A percentile compares a stretch with the other conserved stretches of the same genome.
These are phyloP conservation scores for Scenedesmus sp. DNA, from an alignment of 163 green algal genomes.

Conservation along the genomic window DNA sequence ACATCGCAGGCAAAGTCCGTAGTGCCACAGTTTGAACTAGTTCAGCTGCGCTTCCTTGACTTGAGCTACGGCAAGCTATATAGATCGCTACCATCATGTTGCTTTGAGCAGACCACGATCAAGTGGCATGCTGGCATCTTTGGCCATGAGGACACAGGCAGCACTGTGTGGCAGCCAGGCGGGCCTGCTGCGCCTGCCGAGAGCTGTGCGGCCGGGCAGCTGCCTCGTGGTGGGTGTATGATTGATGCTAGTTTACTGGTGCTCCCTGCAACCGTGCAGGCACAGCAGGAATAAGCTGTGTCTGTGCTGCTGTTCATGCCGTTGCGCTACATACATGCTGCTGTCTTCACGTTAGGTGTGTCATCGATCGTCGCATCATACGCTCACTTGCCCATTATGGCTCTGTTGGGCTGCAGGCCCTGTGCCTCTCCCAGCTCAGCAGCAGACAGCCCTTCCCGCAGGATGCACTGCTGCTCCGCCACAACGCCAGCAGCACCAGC, in stretches of 20 bases:
- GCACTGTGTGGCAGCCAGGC: slow-evolving; percentile 22
- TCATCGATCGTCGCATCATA: background rate
- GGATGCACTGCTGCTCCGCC: background rate
- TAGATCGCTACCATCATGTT: background rate
- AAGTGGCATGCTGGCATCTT: background rate
- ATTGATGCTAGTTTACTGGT: background rate
- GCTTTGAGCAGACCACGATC: background rate
- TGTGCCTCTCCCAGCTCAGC: background rate
- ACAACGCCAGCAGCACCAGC: slow-evolving; percentile 30
- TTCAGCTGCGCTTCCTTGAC: background rate
- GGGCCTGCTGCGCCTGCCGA: background rate
- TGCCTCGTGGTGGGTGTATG: background rate
- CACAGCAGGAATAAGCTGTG: background rate
- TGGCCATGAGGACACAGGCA: slow-evolving; percentile 41
- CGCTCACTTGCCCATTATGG: background rate
- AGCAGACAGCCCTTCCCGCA: background rate
- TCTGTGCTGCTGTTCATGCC: background rate
- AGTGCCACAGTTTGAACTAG: slow-evolving; percentile 8
- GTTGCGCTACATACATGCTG: background rate
- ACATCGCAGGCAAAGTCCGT: background rate
- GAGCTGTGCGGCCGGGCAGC: background rate
- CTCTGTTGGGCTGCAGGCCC: background rate
- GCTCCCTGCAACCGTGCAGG: background rate
- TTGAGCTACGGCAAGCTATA: background rate
- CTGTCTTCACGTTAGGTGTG: background rate